Conservation (phyloP, 768 basidiomycete species). For the Crassisporium funariophilum region DNA sequence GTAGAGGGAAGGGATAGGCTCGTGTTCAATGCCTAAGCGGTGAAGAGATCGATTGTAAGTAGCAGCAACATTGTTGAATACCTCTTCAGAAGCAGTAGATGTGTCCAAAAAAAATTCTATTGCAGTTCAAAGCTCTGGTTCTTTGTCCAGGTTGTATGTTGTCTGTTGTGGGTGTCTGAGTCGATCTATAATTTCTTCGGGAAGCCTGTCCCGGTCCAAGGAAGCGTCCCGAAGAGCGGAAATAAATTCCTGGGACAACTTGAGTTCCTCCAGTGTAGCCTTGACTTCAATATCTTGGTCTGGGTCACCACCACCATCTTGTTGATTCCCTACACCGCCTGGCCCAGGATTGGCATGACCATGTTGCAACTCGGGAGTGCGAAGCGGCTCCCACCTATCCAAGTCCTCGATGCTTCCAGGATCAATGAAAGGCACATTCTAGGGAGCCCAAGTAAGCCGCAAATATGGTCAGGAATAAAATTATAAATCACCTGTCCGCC, state of each 20-base stretch:
- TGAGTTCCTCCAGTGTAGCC: constrained; percentile 7
- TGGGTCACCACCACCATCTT: no score
- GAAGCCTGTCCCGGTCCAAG: constrained; percentile 17
- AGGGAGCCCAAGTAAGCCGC: no score
- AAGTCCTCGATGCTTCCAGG: no score
- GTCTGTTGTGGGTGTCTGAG: constrained; percentile 14
- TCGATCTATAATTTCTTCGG: constrained; percentile 2
- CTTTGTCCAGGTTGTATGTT: background rate
- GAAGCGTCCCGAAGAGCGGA: constrained; percentile 11
- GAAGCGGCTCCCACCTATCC: no score
- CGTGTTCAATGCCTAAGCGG: constrained; percentile 8
- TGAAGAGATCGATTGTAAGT: background rate
- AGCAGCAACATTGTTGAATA: constrained; percentile 3
- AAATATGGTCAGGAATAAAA: no score
- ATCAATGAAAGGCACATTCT: no score
- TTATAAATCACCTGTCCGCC: no score
- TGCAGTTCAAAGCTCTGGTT: background rate
- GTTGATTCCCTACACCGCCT: no score
- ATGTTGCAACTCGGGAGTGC: no score
- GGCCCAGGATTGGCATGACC: no score
- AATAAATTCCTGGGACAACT: constrained; percentile 13
- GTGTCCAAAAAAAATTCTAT: constrained; percentile 8
- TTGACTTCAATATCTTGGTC: background rate
- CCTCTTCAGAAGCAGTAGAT: constrained; percentile 8
- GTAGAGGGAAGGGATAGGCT: constrained; percentile 28